phyloP scores from a whole-genome alignment of 805 yeast genomes.

The Cyberlindnera samutprakarnensis region DNA sequence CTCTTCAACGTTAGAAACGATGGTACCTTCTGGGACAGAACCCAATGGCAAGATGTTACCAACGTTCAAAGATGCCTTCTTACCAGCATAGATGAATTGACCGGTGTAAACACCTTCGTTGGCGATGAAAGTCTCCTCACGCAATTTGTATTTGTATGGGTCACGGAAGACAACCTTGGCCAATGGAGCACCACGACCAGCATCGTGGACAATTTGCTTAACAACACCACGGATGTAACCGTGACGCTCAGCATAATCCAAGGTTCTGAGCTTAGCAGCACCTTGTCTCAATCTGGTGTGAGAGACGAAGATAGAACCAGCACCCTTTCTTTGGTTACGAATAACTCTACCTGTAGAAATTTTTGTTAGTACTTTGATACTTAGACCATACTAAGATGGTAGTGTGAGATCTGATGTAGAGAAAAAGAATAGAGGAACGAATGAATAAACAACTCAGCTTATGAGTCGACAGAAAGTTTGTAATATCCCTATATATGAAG shows the following conservation, averaged over 20 bases:
- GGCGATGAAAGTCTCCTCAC: slow-evolving; percentile 98
- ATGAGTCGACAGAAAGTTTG: too few species aligned
- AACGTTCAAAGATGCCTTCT: slow-evolving; percentile 92
- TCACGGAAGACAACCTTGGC: slow-evolving; percentile 99
- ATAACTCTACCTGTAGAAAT: slow-evolving; percentile 84
- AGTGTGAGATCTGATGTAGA: too few species aligned
- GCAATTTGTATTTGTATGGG: slow-evolving; percentile 97
- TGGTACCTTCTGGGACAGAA: slow-evolving; percentile 98
- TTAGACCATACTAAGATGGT: too few species aligned
- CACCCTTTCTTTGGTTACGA: slow-evolving; percentile 99
- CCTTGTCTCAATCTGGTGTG: slow-evolving; percentile 99
- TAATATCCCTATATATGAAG: too few species aligned
- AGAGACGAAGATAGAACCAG: slow-evolving; percentile 99
- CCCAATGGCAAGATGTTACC: slow-evolving; percentile 98
- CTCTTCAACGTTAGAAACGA: slow-evolving; percentile 96
- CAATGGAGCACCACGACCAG: slow-evolving; percentile 99
- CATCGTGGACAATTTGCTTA: slow-evolving; percentile 97
- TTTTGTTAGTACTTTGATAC: slow-evolving; percentile 13
- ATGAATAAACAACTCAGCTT: too few species aligned
- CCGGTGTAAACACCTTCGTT: slow-evolving; percentile 99
- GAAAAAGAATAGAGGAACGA: too few species aligned
- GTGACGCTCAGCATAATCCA: slow-evolving; percentile 98
- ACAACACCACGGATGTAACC: slow-evolving; percentile 99
- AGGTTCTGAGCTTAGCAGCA: slow-evolving; percentile 99
- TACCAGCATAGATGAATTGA: slow-evolving; percentile 98